A percentile compares a stretch with the other conserved stretches of the same genome.
phyloP scores from a whole-genome alignment of 768 basidiomycete species.

The Asterophora lycoperdoides region DNA sequence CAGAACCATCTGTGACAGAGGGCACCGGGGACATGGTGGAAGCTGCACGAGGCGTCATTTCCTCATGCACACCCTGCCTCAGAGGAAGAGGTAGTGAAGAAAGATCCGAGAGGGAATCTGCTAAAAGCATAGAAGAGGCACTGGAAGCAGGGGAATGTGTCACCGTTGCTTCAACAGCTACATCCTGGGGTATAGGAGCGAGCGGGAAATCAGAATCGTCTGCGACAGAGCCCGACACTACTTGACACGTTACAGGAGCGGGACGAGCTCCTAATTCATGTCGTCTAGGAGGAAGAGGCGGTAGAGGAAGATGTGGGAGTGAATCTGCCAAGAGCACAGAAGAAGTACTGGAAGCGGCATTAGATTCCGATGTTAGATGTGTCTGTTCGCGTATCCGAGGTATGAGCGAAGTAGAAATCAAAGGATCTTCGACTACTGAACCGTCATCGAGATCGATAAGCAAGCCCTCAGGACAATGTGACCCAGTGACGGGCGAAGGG shows the following conservation, averaged over 20 bases:
- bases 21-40: no score
- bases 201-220: background rate
- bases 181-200: background rate
- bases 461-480: conserved; percentile 43
- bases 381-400: background rate
- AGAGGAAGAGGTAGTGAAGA: no score
- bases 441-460: conserved; percentile 54
- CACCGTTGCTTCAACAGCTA: conserved; percentile 10
- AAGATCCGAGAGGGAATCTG: no score
- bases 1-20: no score
- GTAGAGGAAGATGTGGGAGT: conserved; percentile 10
- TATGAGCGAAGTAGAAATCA: background rate
- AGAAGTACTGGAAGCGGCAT: conserved; percentile 14
- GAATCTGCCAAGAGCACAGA: conserved; percentile 16
- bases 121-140: no score
- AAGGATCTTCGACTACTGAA: background rate
- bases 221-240: background rate
- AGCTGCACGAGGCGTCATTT: no score
- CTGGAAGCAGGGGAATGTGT: no score
- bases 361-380: background rate
- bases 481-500: conserved; percentile 13
- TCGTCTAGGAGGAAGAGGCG: conserved; percentile 1
- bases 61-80: no score
- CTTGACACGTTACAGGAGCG: no score
- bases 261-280: no score